These are phyloP conservation scores for Flueggea neowawraea DNA, from an alignment of 441 rosid species.

Conservation along the genomic window DNA sequence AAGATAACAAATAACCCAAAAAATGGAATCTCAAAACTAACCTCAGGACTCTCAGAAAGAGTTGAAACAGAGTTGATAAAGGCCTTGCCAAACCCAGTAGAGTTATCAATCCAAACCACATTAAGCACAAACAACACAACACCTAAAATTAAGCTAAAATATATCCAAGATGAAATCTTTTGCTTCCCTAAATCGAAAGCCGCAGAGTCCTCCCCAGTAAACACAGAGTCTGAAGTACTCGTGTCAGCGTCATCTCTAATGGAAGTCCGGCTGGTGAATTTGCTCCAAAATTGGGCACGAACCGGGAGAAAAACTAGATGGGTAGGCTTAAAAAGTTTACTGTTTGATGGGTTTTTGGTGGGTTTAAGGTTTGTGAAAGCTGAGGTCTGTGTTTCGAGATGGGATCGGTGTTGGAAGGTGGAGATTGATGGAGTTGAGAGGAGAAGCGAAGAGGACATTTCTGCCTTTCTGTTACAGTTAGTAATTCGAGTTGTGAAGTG, in stretches of 20 bases:
- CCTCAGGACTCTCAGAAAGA: conserved; percentile 80
- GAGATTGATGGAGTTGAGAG: conserved; percentile 13
- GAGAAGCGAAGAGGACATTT: conserved; percentile 17
- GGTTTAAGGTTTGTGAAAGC: conserved; percentile 9
- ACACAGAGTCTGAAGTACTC: no score
- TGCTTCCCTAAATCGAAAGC: no score
- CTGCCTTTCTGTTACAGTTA: no score
- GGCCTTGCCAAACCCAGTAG: conserved; percentile 71
- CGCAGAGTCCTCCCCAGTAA: no score
- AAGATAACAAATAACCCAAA: background rate
- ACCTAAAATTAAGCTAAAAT: no score
- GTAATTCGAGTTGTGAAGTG: no score
- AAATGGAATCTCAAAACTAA: conserved; percentile 5
- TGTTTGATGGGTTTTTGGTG: background rate
- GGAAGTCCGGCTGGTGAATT: no score
- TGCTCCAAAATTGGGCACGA: no score
- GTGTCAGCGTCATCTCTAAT: no score
- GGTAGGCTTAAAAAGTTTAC: background rate
- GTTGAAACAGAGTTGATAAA: conserved; percentile 52
- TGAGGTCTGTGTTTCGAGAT: background rate
- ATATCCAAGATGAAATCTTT: no score
- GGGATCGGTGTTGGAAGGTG: conserved; percentile 2
- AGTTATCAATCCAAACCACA: no score
- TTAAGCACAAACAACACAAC: no score
- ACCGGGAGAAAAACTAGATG: conserved; percentile 8